These are phyloP conservation scores for Lepidium campestre DNA, from an alignment of 441 rosid species.

Conservation along the genomic window DNA sequence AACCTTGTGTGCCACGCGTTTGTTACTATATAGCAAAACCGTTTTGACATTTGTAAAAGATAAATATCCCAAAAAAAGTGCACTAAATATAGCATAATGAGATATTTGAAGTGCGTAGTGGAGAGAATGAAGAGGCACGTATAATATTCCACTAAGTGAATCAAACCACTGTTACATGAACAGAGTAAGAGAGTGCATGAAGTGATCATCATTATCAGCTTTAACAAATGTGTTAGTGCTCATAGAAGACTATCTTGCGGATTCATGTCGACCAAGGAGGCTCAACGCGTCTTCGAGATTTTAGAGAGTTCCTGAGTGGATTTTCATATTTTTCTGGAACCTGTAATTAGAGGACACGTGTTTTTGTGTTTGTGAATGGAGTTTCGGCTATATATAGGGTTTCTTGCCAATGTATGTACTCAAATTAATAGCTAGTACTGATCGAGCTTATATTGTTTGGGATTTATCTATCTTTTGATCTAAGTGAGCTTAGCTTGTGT, in stretches of 20 bases:
- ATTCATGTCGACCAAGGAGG: conserved; percentile 25
- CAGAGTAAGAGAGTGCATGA: conserved; percentile 4
- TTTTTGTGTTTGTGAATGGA: background rate
- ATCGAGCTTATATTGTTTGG: conserved; percentile 3
- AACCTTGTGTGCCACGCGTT: conserved; percentile 22
- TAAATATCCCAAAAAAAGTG: background rate
- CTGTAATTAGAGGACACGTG: background rate
- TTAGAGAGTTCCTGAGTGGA: background rate
- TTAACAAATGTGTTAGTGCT: conserved; percentile 14
- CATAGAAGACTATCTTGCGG: conserved; percentile 18
- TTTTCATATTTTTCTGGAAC: conserved; percentile 1
- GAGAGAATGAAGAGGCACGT: conserved; percentile 10
- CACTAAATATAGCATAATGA: conserved; percentile 11
- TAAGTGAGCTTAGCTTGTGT: background rate
- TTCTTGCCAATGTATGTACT: background rate
- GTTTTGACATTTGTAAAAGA: background rate
- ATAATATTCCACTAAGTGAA: conserved; percentile 7
- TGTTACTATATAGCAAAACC: background rate
- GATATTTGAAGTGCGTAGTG: conserved; percentile 14
- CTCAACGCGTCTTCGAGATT: conserved; percentile 18
- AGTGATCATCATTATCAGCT: conserved; percentile 20
- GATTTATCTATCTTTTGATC: background rate
- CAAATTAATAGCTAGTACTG: background rate
- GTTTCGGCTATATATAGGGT: conserved; percentile 18
- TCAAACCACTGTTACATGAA: background rate